Base-by-base conservation (phyloP, 257 asterid species). In the Solanum virginianum region DNA sequence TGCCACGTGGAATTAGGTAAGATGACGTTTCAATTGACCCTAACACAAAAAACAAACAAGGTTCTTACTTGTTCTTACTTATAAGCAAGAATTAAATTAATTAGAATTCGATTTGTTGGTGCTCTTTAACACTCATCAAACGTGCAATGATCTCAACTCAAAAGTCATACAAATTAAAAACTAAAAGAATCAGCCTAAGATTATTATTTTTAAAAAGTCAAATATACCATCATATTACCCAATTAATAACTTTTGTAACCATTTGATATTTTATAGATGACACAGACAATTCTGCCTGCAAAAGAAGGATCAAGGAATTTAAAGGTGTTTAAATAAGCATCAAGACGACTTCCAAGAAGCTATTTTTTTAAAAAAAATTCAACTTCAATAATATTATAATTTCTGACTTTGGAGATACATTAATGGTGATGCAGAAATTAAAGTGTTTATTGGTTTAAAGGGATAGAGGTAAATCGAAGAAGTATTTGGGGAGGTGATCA, bases 341-440 rank as follows among this genome's bases (percentile, higher is more conserved):
- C 53, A 17, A 69, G 89, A 89, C 89, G 82, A 83, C 43, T 91
- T 89, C 88, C 86, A 80, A 85, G 89, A 89, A 89, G 88, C 90
- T 81, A 20, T 63, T 53, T 16, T 24, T 24, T 10, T 13, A 32
- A 36, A 0, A 5, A 54, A 17, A 12, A 8, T 41, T 51, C 56
- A 51, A 45, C 10, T 45, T 54, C 75, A 41, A 84, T 71, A 70
- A 57, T 63, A 83, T 80, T 53, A 81, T 72, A 45, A 22, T 26
- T 39, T 72, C 82, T 90, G 91, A 87, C 90, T 87, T 83, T 29
- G 83, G 81, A 15, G 12, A 80, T 70, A 84, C 85, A 72, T 80
- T 82, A 83, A 86, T 80, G 60, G 80, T 80, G 32, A 36, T 45
- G 17, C 18, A 83, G 63, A 29, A 39, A n/a, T 32, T 45, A 36